Base-by-base conservation (phyloP, 78 protist species). In the Emiliania huxleyi region DNA sequence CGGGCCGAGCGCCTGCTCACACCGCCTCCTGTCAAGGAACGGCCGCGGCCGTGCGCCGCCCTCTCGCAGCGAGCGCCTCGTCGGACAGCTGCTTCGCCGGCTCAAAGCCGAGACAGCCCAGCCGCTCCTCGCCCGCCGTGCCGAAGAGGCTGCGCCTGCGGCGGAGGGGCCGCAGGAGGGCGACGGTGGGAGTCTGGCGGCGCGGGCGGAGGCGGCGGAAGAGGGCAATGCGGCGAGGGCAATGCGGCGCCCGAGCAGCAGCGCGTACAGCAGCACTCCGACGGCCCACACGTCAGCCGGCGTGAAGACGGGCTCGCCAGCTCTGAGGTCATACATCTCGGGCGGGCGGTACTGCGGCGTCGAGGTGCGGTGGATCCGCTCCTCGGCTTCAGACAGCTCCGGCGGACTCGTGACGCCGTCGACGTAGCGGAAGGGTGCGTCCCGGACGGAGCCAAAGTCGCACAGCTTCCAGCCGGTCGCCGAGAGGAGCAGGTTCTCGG, bases 271-370 rank as follows among this genome's bases (percentile, higher is more conserved):
- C 18, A 12, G 1, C 79, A 69, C 79, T 1, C 79, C 79, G 35
- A 69, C 18, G 29, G 79, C 79, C 79, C 79, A 69, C 42, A 69
- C 40, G 55, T 48, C 55, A 4, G 11, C 55, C 38, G 42, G 25
- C 15, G 1, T 4, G 79, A 2, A 4, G 49, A 88, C 15, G 2
- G n/a, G 26, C 75, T 45, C 33, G 25, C 46, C 71, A 18, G 52
- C 26, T 0, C 23, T 2, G 18, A 52, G 79, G 19, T 55, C 49
- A 79, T 15, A 52, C 89, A 91, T 79, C 56, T 91, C 94, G 4
- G 94, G 94, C 0, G 94, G 90, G 22, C 94, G 94, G 75, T 91
- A 91, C 42, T 77, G 69, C 33, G 62, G 89, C 40, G 94, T 79
- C 81, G 94, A 48, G 88, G 21, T 12, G 3, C 11, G 5, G 42